These are phyloP conservation scores for Colletotrichum lentis DNA, from an alignment of 2,329 filamentous ascomycete genomes.

Conservation along the genomic window DNA sequence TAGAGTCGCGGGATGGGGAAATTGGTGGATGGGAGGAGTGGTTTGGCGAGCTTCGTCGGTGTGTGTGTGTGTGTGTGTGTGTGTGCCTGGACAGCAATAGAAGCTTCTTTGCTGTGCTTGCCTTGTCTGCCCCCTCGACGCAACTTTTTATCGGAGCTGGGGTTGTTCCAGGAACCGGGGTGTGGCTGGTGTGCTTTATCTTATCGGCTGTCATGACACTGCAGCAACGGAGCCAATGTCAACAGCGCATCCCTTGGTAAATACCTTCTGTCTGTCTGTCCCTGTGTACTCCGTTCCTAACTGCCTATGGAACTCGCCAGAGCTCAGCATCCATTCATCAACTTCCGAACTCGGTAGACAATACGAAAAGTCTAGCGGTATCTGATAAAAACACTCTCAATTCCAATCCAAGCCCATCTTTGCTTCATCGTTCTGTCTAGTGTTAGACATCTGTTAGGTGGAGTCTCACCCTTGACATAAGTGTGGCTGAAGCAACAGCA, in stretches of 20 bases:
- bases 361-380: no score
- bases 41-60: constrained; percentile 32
- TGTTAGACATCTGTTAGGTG: no score
- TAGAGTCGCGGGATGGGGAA: constrained; percentile 29
- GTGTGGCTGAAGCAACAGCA: constrained; percentile 1
- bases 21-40: constrained; percentile 23
- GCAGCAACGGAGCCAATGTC: background rate
- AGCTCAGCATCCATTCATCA: no score
- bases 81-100: constrained; percentile 38
- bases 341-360: accelerated
- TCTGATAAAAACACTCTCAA: no score
- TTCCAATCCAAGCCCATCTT: no score
- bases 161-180: constrained; percentile 38
- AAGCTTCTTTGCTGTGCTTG: constrained; percentile 39
- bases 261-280: no score
- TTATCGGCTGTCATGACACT: constrained; percentile 10
- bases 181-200: constrained; percentile 33
- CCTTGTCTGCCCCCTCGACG: constrained; percentile 31
- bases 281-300: no score
- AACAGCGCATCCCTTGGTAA: background rate
- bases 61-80: constrained; percentile 38
- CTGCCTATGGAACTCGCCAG: no score
- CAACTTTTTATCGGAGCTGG: constrained; percentile 40
- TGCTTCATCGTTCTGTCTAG: no score
- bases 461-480: background rate